Conservation (phyloP, 495 filamentous ascomycete species). For the Chlorociboria aeruginascens region DNA sequence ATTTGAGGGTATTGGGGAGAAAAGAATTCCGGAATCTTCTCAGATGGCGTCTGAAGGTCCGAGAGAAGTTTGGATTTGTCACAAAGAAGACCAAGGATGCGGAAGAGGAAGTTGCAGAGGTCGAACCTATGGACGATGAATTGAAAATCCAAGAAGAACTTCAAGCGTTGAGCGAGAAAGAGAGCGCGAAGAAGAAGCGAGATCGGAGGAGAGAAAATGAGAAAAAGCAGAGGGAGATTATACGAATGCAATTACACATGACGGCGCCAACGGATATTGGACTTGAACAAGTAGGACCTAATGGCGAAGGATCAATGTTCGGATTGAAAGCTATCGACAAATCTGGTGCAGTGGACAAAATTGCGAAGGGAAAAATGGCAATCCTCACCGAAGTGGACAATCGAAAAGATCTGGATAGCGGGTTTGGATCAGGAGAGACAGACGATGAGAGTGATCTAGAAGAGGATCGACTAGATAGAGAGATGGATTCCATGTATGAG, state of each 20-base stretch:
- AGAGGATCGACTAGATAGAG: conserved; percentile 65
- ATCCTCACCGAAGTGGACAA: conserved; percentile 39
- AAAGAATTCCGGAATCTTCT: conserved; percentile 93
- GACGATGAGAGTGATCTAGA: conserved; percentile 64
- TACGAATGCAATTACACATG: conserved; percentile 95
- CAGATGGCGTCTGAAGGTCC: conserved; percentile 79
- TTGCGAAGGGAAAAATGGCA: conserved; percentile 70
- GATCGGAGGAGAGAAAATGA: conserved; percentile 77
- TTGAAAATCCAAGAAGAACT: conserved; percentile 79
- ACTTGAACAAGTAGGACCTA: conserved; percentile 73
- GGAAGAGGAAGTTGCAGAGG: conserved; percentile 61
- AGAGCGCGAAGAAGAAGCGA: conserved; percentile 60
- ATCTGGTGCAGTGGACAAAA: conserved; percentile 50
- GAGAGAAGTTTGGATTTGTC: conserved; percentile 82
- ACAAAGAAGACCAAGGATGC: conserved; percentile 54
- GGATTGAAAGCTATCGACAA: conserved; percentile 68
- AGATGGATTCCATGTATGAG: conserved; percentile 79
- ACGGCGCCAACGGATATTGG: conserved; percentile 90
- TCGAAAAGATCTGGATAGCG: conserved; percentile 47
- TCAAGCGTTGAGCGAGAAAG: conserved; percentile 66
- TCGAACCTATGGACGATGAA: conserved; percentile 89
- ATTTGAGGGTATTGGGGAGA: conserved; percentile 82
- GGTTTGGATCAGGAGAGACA: conserved; percentile 41
- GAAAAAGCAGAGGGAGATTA: conserved; percentile 77
- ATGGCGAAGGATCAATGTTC: conserved; percentile 73